Conservation (phyloP, 2,329 filamentous ascomycete species). For the Rutstroemia sp. region DNA sequence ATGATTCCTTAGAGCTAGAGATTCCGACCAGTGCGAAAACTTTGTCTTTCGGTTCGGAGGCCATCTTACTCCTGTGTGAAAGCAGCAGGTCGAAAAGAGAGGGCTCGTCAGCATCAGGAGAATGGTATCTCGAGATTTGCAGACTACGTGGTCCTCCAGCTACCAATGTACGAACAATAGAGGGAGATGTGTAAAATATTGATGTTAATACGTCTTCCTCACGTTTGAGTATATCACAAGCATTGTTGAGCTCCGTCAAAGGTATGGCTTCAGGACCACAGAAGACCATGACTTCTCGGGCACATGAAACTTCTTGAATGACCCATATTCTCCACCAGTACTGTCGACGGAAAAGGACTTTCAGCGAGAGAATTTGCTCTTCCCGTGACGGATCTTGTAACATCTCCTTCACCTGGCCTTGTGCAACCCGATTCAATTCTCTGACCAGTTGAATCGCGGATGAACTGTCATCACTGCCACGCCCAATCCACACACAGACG, state of each 20-base stretch:
- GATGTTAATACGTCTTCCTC: slow-evolving; percentile 12
- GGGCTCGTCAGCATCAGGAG: slow-evolving; percentile 9
- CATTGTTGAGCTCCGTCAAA: slow-evolving; percentile 31
- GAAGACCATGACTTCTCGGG: slow-evolving; percentile 29
- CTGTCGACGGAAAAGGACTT: slow-evolving; percentile 31
- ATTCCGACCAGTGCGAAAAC: slow-evolving; percentile 26
- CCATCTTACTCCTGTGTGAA: slow-evolving; percentile 24
- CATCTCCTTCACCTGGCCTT: slow-evolving; percentile 10
- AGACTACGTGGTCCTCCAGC: slow-evolving; percentile 20
- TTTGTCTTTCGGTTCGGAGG: slow-evolving; percentile 26
- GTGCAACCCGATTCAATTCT: slow-evolving; percentile 12
- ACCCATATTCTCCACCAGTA: slow-evolving; percentile 38
- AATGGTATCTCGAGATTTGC: slow-evolving; percentile 18
- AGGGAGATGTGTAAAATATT: slow-evolving; percentile 16
- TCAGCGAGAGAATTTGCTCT: slow-evolving; percentile 26
- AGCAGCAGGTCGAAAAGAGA: slow-evolving; percentile 23
- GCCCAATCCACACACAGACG: slow-evolving; percentile 21
- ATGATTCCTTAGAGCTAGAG: slow-evolving; percentile 13
- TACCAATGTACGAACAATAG: slow-evolving; percentile 16
- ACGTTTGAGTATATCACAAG: slow-evolving; percentile 16
- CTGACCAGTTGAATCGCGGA: slow-evolving; percentile 16
- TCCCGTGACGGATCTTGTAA: slow-evolving; percentile 10
- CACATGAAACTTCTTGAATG: slow-evolving; percentile 36
- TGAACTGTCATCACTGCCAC: slow-evolving; percentile 9
- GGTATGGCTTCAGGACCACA: slow-evolving; percentile 32